A percentile compares a stretch with the other conserved stretches of the same genome.
Evolutionary conservation across 306 rosid genomes (phyloP).

Genomic region (Fagus crenata): DNA sequence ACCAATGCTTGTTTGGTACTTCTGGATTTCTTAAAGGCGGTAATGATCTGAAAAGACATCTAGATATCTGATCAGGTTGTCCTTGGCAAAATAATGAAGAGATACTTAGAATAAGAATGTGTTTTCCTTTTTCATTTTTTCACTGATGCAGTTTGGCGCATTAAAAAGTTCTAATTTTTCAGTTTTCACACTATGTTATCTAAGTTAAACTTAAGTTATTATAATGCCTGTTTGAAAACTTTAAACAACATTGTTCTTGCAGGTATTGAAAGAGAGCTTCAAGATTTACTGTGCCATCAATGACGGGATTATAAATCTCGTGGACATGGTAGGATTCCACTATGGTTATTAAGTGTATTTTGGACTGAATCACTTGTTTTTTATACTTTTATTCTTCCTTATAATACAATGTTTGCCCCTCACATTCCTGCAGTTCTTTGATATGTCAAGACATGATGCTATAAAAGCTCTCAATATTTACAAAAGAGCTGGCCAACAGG

Average conservation of each 20-base stretch:
- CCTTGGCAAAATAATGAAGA: neutral
- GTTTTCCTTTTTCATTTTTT: neutral
- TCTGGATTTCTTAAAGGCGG: neutral
- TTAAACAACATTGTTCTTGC: constrained; percentile 28
- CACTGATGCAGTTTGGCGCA: neutral
- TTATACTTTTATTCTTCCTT: constrained; percentile 2
- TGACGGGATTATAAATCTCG: constrained; percentile 97
- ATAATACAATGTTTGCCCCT: constrained; percentile 12
- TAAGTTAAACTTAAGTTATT: neutral
- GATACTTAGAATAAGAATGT: neutral
- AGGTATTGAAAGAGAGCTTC: constrained; percentile 96
- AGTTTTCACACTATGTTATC: no score
- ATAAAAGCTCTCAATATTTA: constrained; percentile 69
- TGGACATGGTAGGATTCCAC: constrained; percentile 71
- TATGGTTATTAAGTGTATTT: constrained; percentile 19
- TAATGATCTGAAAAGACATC: neutral
- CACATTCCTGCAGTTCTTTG: constrained; percentile 70
- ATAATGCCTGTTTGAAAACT: neutral
- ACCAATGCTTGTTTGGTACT: neutral
- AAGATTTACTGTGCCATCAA: constrained; percentile 87
- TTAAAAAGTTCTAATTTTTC: neutral
- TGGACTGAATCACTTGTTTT: constrained; percentile 16
- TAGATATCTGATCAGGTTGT: neutral
- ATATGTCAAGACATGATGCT: constrained; percentile 85
- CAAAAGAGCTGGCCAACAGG: constrained; percentile 91